phyloP scores from a whole-genome alignment of 1,284 basidiomycete genomes.

The Tylopilus sp. region DNA sequence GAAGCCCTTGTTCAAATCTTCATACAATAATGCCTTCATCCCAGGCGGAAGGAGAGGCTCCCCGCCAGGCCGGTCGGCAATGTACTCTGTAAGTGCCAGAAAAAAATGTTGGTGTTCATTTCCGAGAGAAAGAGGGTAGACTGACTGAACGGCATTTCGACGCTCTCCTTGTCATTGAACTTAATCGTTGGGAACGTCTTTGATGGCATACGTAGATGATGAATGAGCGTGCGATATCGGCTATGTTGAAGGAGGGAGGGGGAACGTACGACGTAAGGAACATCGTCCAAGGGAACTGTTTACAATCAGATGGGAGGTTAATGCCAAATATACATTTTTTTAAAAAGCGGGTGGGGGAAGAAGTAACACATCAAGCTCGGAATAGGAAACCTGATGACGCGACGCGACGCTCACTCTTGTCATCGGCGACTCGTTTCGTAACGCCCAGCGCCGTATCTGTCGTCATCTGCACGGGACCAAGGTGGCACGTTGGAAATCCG shows the following conservation, averaged over 20 bases:
- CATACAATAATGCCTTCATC: slow-evolving; percentile 79
- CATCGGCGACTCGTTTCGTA: slow-evolving; percentile 81
- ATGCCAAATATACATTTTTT: no score
- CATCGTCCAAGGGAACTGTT: slow-evolving; percentile 48
- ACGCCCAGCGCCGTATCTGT: slow-evolving; percentile 96
- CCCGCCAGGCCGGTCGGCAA: slow-evolving; percentile 39
- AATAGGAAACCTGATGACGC: background rate
- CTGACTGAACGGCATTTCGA: slow-evolving; percentile 93
- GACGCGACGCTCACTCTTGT: slow-evolving; percentile 51
- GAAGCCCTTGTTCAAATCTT: slow-evolving; percentile 83
- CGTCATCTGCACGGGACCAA: slow-evolving; percentile 92
- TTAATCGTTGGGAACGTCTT: slow-evolving; percentile 83
- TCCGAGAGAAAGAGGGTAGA: slow-evolving; percentile 12
- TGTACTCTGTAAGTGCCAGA: slow-evolving; percentile 49
- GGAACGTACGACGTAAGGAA: slow-evolving; percentile 61
- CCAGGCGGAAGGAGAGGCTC: slow-evolving; percentile 81
- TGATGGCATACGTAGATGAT: no score
- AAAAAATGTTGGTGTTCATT: background rate
- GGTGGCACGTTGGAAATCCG: slow-evolving; percentile 81
- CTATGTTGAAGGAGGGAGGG: background rate
- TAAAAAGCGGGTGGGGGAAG: background rate
- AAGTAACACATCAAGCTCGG: background rate
- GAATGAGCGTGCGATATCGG: background rate
- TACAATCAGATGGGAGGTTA: background rate
- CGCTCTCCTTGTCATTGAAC: slow-evolving; percentile 79